phyloP scores from a whole-genome alignment of 169 alveolate species.

The Plasmodium gonderi region DNA sequence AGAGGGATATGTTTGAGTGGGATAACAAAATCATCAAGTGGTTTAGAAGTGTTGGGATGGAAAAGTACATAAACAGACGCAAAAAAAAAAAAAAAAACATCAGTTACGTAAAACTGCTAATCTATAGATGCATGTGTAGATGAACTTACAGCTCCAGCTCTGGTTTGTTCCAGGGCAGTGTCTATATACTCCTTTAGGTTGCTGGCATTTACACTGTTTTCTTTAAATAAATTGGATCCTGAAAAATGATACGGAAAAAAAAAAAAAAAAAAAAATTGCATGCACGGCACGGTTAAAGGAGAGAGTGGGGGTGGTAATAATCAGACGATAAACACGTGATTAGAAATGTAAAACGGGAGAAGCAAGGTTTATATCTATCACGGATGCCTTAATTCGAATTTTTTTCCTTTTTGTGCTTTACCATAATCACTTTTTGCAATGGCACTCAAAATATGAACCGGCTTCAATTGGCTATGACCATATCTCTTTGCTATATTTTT shows the following conservation, averaged over 20 bases:
- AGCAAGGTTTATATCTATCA: too few relatives aligned
- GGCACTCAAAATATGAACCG: conserved; percentile 59
- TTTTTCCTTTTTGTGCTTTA: background rate
- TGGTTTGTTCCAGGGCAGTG: conserved; percentile 57
- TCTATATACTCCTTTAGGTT: conserved; percentile 41
- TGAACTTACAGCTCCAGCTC: conserved; percentile 73
- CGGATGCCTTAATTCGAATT: too few relatives aligned
- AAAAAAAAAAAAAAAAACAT: background rate
- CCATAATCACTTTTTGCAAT: conserved; percentile 64
- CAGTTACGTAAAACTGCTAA: too few relatives aligned
- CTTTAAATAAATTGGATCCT: conserved; percentile 39
- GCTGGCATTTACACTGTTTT: conserved; percentile 25
- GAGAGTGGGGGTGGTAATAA: too few relatives aligned
- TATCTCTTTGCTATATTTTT: conserved; percentile 65
- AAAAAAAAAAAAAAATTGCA: background rate
- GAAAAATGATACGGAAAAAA: background rate
- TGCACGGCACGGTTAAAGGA: too few relatives aligned
- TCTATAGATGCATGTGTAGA: too few relatives aligned
- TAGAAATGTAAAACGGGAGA: too few relatives aligned
- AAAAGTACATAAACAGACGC: background rate
- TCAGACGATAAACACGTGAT: too few relatives aligned
- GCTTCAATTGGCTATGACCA: conserved; percentile 66
- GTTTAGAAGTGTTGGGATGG: background rate
- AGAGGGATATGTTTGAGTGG: background rate
- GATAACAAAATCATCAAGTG: background rate